Evolutionary conservation across 2,329 filamentous ascomycete species (phyloP), one percentile per base, ranked within the genome.

Genomic region (Pyrenochaeta sp.): DNA sequence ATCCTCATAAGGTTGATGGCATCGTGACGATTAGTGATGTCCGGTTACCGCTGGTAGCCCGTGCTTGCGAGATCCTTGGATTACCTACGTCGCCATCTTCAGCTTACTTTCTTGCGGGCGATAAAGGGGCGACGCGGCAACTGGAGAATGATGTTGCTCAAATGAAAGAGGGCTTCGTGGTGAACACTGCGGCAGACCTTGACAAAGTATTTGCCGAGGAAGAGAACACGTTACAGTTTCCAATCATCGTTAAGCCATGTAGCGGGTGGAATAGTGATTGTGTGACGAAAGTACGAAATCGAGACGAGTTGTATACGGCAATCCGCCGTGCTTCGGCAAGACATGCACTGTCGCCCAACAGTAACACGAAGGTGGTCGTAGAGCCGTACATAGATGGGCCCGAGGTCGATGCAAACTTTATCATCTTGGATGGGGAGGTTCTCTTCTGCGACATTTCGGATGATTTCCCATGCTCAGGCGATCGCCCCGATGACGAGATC

Each of bases 191-290:
- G n/a, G 40, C n/a, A 10, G 40, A 44, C 19, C 63, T 10, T 50
- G 45, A 19, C 63, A 68, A 10, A 77, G 77, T 0, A 13, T 39
- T 51, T 12, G 34, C 6, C 24, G 30, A 22, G 36, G 19, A 45
- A 48, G n/a, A 30, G 30, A 24, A 5, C 25, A 15, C 52, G 22
- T 37, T 45, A 24, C 52, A 46, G 22, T 61, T 42, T 43, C 58
- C 58, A 15, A 49, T 78, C 3, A 72, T 80, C 36, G 72, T 79
- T 15, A 80, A 80, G 63, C 78, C 79, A 0, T 72, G 68, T 37
- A 66, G 53, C 1, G 78, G 77, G 2, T 75, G 74, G 67, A 64
- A 27, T 13, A 44, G 40, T 27, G 40, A 44, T 24, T 44, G 40
- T 22, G 77, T 80, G 3, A 56, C 61, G 24, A 75, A 71, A 51